A percentile compares a stretch with the other conserved stretches of the same genome.
Evolutionary conservation across 2,329 filamentous ascomycete species (phyloP).

Genomic region (Pseudopithomyces chartarum): DNA sequence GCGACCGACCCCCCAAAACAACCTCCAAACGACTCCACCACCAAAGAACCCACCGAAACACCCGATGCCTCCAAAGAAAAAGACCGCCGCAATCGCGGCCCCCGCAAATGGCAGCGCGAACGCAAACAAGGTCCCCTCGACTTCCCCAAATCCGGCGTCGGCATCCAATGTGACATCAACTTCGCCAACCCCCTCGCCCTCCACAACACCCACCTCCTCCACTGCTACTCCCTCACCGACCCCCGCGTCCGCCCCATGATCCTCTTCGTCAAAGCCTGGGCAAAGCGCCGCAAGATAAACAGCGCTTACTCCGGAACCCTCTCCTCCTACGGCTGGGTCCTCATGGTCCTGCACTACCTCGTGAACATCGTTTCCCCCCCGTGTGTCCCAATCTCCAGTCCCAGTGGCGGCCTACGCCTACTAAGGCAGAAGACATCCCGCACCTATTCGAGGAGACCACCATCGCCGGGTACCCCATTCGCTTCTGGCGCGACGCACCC

Average conservation of each 20-base stretch:
- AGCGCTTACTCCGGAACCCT: constrained; percentile 84
- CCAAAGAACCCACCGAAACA: not conserved
- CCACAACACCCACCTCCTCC: constrained; percentile 81
- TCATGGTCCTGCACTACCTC: constrained; percentile 91
- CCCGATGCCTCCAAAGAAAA: constrained; percentile 8
- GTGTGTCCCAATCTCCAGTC: constrained; percentile 83
- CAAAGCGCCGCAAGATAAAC: constrained; percentile 83
- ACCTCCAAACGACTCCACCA: not conserved
- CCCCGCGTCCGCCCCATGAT: constrained; percentile 77
- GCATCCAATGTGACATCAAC: constrained; percentile 92
- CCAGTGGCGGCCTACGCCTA: constrained; percentile 42
- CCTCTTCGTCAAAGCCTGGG: constrained; percentile 89
- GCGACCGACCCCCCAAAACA: not conserved
- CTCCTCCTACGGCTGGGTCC: constrained; percentile 86
- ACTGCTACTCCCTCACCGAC: constrained; percentile 83
- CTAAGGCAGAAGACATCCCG: constrained; percentile 25
- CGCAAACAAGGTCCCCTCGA: constrained; percentile 64
- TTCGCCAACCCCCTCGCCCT: constrained; percentile 83
- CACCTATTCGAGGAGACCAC: constrained; percentile 47
- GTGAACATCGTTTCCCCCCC: constrained; percentile 81
- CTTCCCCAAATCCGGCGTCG: constrained; percentile 75
- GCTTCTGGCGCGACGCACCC: constrained; percentile 77
- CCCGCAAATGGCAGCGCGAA: constrained; percentile 51
- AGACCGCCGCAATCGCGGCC: constrained; percentile 26
- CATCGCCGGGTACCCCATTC: constrained; percentile 71